Conservation (phyloP, 805 yeast species). For the Yamadazyma tumulicola region DNA sequence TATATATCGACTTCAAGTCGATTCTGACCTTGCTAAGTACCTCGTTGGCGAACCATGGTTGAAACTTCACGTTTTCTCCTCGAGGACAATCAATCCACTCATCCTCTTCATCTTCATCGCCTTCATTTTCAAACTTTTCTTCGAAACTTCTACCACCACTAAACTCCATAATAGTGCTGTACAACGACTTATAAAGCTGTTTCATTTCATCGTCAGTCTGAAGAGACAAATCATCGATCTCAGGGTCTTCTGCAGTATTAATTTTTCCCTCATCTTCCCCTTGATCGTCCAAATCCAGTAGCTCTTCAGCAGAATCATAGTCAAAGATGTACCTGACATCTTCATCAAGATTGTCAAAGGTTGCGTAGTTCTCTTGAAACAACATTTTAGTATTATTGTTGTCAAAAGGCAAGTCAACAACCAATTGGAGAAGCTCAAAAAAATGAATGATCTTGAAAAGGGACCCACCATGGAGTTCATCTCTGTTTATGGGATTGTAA, state of each 20-base stretch:
- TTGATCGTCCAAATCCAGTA: background rate
- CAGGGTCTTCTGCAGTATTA: too few relatives aligned
- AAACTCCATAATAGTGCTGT: background rate
- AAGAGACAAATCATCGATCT: too few relatives aligned
- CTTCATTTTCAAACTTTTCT: background rate
- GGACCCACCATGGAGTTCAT: constrained; percentile 30
- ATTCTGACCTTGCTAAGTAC: background rate
- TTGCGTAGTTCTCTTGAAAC: constrained; percentile 7
- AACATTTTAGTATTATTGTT: constrained; percentile 1
- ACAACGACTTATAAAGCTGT: background rate
- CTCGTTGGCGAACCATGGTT: background rate
- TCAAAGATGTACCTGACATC: constrained; percentile 12
- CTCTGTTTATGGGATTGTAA: constrained; percentile 36
- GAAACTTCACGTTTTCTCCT: constrained; percentile 1
- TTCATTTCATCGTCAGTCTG: too few relatives aligned
- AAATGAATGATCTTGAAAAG: constrained; percentile 11
- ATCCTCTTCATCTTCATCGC: constrained; percentile 5
- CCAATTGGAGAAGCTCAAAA: constrained; percentile 6
- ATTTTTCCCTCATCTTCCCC: too few relatives aligned
- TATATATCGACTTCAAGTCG: too few relatives aligned
- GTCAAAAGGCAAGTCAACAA: constrained; percentile 6
- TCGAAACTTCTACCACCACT: background rate
- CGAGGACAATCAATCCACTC: constrained; percentile 2
- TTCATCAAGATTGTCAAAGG: constrained; percentile 8
- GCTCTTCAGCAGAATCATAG: constrained; percentile 4